Evolutionary conservation across 257 asterid species (phyloP).

Genomic region (Haberlea rhodopensis): DNA sequence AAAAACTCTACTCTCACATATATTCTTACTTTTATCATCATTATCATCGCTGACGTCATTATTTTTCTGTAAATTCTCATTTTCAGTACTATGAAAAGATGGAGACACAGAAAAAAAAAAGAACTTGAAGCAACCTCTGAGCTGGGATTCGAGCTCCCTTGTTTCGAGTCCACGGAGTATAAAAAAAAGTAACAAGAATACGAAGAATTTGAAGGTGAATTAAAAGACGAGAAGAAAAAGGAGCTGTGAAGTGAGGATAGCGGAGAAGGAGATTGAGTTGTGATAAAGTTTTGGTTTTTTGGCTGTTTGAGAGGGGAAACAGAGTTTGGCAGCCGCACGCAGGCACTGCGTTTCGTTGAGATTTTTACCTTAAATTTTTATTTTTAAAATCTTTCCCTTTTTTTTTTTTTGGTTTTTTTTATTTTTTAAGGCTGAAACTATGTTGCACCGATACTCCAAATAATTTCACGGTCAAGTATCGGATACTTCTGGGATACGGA

Average conservation of each 20-base stretch:
- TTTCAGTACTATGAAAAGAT: constrained; percentile 7
- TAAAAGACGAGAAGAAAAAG: constrained; percentile 23
- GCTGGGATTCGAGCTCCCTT: constrained; percentile 36
- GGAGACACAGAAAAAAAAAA: constrained; percentile 15
- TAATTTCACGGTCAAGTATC: too few relatives aligned
- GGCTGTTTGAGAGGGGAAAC: constrained; percentile 11
- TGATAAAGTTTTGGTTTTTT: constrained; percentile 35
- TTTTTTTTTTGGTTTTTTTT: too few relatives aligned
- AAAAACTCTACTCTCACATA: constrained; percentile 33
- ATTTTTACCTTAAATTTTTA: background rate
- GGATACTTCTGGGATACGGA: too few relatives aligned
- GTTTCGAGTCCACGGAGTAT: constrained; percentile 48
- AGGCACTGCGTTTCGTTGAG: background rate
- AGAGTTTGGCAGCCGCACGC: background rate
- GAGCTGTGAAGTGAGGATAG: background rate
- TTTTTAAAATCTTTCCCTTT: too few relatives aligned
- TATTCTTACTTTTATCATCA: constrained; percentile 23
- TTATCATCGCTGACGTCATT: constrained; percentile 8
- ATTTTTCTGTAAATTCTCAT: constrained; percentile 28
- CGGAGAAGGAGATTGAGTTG: constrained; percentile 18
- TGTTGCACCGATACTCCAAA: too few relatives aligned
- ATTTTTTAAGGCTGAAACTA: too few relatives aligned
- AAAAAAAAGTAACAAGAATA: constrained; percentile 15
- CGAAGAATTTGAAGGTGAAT: constrained; percentile 12
- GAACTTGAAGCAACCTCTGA: constrained; percentile 39